Evolutionary conservation across 2,329 filamentous ascomycete genomes (phyloP).

Genomic region (Penicillium sp.): DNA sequence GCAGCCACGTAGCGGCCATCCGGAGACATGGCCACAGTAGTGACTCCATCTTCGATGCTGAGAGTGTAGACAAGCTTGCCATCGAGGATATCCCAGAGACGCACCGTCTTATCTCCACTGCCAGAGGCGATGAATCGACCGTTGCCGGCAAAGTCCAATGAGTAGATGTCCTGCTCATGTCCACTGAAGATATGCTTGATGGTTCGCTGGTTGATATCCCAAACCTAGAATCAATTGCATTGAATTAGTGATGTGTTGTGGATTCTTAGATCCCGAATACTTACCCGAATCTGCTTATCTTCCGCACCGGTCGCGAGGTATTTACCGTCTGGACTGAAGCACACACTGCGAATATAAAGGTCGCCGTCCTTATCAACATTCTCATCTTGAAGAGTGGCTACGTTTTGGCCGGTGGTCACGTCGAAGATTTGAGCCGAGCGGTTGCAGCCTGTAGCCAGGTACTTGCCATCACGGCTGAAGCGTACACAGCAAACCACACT

Average conservation of each 20-base stretch:
- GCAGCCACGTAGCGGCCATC: constrained; percentile 93
- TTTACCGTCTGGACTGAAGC: constrained; percentile 94
- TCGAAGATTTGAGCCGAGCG: constrained; percentile 99
- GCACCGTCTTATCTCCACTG: constrained; percentile 89
- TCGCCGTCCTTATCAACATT: constrained; percentile 84
- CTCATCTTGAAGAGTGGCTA: constrained; percentile 87
- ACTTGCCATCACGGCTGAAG: constrained; percentile 94
- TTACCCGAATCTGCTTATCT: constrained; percentile 92
- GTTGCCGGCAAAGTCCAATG: constrained; percentile 89
- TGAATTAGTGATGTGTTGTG: constrained; percentile 8
- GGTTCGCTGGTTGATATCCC: constrained; percentile 80
- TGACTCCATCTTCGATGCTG: constrained; percentile 94
- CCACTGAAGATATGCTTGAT: constrained; percentile 95
- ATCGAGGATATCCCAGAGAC: constrained; percentile 91
- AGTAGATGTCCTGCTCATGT: constrained; percentile 98
- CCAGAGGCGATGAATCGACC: constrained; percentile 93
- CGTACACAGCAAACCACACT: constrained; percentile 98
- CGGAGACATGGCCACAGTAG: constrained; percentile 94
- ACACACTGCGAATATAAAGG: constrained; percentile 95
- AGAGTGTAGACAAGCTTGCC: constrained; percentile 79
- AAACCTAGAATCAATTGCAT: constrained; percentile 63
- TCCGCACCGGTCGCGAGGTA: constrained; percentile 95
- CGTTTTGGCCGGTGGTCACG: constrained; percentile 78
- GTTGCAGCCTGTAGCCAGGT: constrained; percentile 95
- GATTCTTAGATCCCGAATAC: constrained; percentile 30